Evolutionary conservation across 352 stramenopile species (phyloP), one percentile per base, ranked within the genome.

Genomic region (Globisporangium echinulatum): DNA sequence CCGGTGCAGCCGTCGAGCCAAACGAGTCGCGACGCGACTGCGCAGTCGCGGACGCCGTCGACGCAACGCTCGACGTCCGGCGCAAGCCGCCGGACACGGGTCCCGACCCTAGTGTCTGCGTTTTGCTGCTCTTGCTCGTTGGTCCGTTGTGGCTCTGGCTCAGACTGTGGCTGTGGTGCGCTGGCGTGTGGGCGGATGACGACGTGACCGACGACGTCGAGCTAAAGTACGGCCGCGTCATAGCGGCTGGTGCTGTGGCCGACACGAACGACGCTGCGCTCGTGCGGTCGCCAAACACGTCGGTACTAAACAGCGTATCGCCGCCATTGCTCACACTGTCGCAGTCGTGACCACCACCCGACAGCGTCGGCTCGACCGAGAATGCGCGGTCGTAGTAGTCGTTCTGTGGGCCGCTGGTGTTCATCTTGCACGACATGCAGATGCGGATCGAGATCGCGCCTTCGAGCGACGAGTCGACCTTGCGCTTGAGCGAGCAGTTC

Each of bases 361-460:
- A 49, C 15, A 69, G 61, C 37, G 62, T 53, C 14, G 71, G 72
- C 11, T 66, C 63, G 36, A 64, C 67, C 25, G 74, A 74, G 67
- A 79, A 79, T 54, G 80, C 76, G n/a, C 70, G 67, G 17, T 87
- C 73, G 59, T 84, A 77, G 17, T 82, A 72, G 59, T 88, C 81
- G 54, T 82, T 69, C 40, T 71, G 56, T 19, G 76, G 74, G 46
- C 61, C 64, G 17, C 48, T 74, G 17, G 78, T 72, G 60, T 75
- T 85, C 61, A 89, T 72, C 59, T 90, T 92, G 73, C 85, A 94
- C 60, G 70, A 78, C 58, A 91, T 81, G 61, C 84, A 94, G 46
- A 90, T 70, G 43, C 82, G 82, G 55, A 72, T 69, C 39, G 70
- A 82, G 52, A 67, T 63, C 4, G 61, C 48, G 50, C 67, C 71